Percentiles rank a stretch among this genome's conserved stretches.
Conservation (phyloP, 2,329 filamentous ascomycete genomes). For the Penicillium thymicola region DNA sequence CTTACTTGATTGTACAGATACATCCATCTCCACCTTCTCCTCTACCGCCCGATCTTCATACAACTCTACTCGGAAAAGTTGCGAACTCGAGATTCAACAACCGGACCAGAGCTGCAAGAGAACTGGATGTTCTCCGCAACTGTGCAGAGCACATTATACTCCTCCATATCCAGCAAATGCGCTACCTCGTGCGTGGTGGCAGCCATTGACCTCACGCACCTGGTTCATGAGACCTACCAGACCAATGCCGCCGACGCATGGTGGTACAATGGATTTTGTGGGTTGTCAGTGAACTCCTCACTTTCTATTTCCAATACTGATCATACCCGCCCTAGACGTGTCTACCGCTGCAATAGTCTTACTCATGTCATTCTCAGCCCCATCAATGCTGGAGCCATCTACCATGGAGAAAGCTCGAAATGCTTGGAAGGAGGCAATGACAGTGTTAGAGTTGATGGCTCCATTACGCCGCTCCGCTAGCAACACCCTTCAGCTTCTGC, state of each 20-base stretch:
- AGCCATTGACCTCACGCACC: slow-evolving; percentile 1
- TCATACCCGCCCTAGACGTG: not conserved
- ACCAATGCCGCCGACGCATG: not conserved
- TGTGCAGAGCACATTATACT: not conserved
- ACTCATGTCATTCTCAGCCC: not conserved
- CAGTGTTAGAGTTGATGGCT: not conserved
- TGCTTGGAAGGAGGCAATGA: not conserved
- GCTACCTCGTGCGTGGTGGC: not conserved
- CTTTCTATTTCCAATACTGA: not conserved
- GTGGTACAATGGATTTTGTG: slow-evolving; percentile 6
- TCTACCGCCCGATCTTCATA: slow-evolving; percentile 1
- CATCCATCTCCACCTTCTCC: slow-evolving; percentile 1
- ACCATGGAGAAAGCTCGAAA: not conserved
- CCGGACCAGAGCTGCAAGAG: not conserved
- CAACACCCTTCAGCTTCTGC: slow-evolving; percentile 1
- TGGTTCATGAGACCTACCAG: slow-evolving; percentile 1
- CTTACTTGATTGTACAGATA: not conserved
- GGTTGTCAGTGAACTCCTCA: not conserved
- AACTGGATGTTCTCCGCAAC: not conserved
- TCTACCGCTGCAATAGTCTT: slow-evolving; percentile 3
- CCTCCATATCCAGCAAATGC: not conserved
- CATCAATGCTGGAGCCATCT: not conserved
- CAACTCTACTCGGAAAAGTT: not conserved
- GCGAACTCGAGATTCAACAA: not conserved
- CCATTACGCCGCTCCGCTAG: slow-evolving; percentile 1